A percentile compares a stretch with the other conserved stretches of the same genome.
phyloP scores from a whole-genome alignment of 192 early-diverging fungal genomes.

The Neocallimastix lanati region DNA sequence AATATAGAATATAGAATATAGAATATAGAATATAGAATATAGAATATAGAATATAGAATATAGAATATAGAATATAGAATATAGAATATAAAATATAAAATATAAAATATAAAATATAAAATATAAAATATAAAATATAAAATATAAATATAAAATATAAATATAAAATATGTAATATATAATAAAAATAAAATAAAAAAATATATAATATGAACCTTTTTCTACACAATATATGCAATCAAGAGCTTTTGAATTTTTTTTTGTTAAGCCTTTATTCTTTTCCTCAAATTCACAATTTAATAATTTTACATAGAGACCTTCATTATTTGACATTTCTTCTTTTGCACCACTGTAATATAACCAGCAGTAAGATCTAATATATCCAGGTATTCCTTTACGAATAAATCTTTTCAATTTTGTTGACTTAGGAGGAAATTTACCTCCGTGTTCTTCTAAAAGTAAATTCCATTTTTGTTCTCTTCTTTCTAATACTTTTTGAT shows the following conservation, averaged over 20 bases:
- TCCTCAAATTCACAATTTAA: conserved; percentile 5
- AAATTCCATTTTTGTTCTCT: background rate
- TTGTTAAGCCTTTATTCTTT: conserved; percentile 14
- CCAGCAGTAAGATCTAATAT: conserved; percentile 48
- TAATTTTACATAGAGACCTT: conserved; percentile 25
- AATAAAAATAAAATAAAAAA: too few relatives aligned
- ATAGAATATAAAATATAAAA: too few relatives aligned
- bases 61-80: too few relatives aligned
- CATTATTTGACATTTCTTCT: conserved; percentile 26
- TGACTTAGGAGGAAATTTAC: background rate
- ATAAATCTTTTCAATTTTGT: conserved; percentile 49
- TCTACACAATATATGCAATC: background rate
- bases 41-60: too few relatives aligned
- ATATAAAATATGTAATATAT: too few relatives aligned
- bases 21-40: too few relatives aligned
- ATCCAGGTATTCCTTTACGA: conserved; percentile 58
- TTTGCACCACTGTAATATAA: conserved; percentile 54
- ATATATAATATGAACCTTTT: too few relatives aligned
- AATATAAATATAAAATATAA: too few relatives aligned
- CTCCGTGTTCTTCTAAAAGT: background rate
- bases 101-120: too few relatives aligned
- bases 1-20: too few relatives aligned
- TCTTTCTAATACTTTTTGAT: background rate
- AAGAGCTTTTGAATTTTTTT: conserved; percentile 1
- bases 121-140: too few relatives aligned